Evolutionary conservation across 2,329 filamentous ascomycete species (phyloP).

Genomic region (Colletotrichum lentis): DNA sequence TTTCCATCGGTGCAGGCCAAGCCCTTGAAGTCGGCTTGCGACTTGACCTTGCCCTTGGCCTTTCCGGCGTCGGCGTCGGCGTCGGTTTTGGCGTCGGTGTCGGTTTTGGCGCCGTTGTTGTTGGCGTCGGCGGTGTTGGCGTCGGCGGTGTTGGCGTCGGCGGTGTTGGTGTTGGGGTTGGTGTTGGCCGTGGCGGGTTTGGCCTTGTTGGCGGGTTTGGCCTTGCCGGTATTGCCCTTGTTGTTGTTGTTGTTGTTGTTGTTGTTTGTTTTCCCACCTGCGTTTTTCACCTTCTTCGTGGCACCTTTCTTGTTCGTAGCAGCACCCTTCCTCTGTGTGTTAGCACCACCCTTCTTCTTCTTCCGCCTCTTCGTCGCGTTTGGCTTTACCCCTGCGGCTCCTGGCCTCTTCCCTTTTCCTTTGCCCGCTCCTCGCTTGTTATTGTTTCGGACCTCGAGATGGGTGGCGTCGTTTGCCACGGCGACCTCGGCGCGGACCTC

Average conservation of each 20-base stretch:
- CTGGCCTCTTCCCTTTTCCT: conserved; percentile 12
- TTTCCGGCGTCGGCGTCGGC: conserved; percentile 3
- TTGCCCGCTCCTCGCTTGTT: neutral
- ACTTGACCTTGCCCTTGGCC: conserved; percentile 15
- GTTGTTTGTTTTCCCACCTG: too few species aligned
- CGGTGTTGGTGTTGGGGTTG: too few species aligned
- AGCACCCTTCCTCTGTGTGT: conserved; percentile 7
- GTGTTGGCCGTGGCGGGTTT: too few species aligned
- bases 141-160: too few species aligned
- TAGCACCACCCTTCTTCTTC: conserved; percentile 1
- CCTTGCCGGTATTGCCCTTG: too few species aligned
- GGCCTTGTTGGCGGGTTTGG: too few species aligned
- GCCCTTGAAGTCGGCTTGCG: conserved; percentile 23
- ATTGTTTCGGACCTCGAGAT: conserved; percentile 21
- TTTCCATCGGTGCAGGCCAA: conserved; percentile 33
- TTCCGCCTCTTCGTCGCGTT: too few species aligned
- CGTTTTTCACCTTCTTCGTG: too few species aligned
- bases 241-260: conserved; percentile 10
- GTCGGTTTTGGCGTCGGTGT: neutral
- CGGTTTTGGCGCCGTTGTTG: neutral
- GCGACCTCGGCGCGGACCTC: conserved; percentile 18
- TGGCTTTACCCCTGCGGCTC: conserved; percentile 1
- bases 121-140: neutral
- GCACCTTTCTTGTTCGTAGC: neutral
- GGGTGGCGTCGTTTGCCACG: conserved; percentile 17